Base-by-base conservation (phyloP, 176 grass and related monocot genomes). In the Lolium multiflorum region DNA sequence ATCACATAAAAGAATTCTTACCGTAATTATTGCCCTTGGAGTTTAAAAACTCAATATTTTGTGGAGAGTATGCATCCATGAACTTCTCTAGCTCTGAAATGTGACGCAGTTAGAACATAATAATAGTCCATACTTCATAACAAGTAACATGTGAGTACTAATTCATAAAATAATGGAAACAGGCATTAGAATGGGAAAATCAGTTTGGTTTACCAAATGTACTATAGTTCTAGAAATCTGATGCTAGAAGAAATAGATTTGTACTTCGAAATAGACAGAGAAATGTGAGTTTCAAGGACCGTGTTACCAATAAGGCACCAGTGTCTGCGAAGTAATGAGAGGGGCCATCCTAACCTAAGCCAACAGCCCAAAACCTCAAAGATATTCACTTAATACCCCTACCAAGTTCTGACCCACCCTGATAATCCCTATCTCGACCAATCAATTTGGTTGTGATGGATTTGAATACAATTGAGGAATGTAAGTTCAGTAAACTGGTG, bases 1-100 rank as follows among this genome's bases (percentile, higher is more conserved):
- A 58, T 17, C 11, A 26, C 13, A 66, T 72, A 64, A 37, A 2
- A 83, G 13, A 64, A 77, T 79, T 82, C 76, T 85, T 91, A 99
- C 97, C 94, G 65, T 41, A 76, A 79, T 80, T 50, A 21, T 72
- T 80, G 59, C 55, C 77, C 28, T 62, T 71, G 79, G 44, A 39
- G 25, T 86, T 82, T 47, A 78, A 70, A 38, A 87, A 76, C 79
- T 91, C 91, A 9, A 91, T 88, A 67, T 91, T 76, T 88, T 96
- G 94, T 60, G 97, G 94, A 81, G 97, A 99, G 60, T 93, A 89
- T 6, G 80, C 75, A 26, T 31, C 10, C 10, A 17, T 2, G 38
- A 43, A 65, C 39, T 68, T 94, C 90, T 99, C 97, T 87, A 90
- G 82, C 94, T 90, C 97, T 97, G 79, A 74, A 84, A 62, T 13